Percentiles rank a stretch among this genome's conserved stretches.
Evolutionary conservation across 2,329 filamentous ascomycete genomes (phyloP).

Genomic region (Chlorencoelia australis): DNA sequence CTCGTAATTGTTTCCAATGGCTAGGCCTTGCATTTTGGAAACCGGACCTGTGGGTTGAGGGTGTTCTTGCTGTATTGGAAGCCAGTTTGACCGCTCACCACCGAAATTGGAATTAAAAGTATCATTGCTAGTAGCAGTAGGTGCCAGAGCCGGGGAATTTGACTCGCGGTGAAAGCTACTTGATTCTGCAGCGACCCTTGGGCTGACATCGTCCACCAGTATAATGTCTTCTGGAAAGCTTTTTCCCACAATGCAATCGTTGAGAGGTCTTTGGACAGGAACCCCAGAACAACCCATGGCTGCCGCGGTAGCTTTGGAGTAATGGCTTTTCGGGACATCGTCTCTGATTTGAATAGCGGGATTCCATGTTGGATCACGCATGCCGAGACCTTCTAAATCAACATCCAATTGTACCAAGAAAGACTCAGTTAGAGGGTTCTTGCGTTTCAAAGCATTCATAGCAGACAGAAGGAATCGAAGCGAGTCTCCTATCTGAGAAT

Average conservation of each 20-base stretch:
- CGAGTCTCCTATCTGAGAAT: conserved; percentile 67
- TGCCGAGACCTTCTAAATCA: conserved; percentile 67
- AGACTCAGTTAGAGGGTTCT: conserved; percentile 86
- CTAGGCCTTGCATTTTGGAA: background rate
- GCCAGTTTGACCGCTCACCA: conserved; percentile 14
- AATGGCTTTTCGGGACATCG: too few relatives aligned
- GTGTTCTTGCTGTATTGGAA: conserved; percentile 7
- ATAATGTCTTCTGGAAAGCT: too few relatives aligned
- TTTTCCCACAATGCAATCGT: too few relatives aligned
- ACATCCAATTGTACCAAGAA: conserved; percentile 91
- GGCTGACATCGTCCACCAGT: too few relatives aligned
- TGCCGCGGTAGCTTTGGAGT: too few relatives aligned
- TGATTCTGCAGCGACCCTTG: too few relatives aligned
- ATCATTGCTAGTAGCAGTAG: conserved; percentile 5
- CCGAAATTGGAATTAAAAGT: conserved; percentile 3
- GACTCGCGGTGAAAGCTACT: conserved; percentile 13
- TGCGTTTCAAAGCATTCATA: conserved; percentile 79
- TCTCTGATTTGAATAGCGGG: too few relatives aligned
- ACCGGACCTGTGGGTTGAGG: background rate
- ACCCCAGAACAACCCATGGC: too few relatives aligned
- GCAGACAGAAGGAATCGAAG: conserved; percentile 84
- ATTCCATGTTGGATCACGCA: too few relatives aligned
- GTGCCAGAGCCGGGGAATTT: conserved; percentile 11
- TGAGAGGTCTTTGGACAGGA: too few relatives aligned
- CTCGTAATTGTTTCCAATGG: conserved; percentile 6